Conservation (phyloP, 148 eudicot species). For the Talinum fruticosum region DNA sequence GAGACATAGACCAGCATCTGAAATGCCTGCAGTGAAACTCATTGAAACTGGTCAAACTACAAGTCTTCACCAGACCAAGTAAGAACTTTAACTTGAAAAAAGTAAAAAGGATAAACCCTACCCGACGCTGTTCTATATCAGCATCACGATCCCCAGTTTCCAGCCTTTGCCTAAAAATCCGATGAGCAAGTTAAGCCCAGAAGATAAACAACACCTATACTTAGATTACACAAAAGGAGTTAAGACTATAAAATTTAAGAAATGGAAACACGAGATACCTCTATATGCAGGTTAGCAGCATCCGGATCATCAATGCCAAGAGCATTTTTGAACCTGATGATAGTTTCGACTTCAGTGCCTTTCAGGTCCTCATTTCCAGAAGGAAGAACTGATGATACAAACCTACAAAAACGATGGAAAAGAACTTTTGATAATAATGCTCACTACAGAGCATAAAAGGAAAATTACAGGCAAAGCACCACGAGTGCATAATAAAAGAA, state of each 20-base stretch:
- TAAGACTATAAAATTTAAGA: neutral
- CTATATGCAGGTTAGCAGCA: constrained; percentile 96
- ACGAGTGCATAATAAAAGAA: no score
- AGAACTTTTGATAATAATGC: neutral
- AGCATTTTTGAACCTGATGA: constrained; percentile 63
- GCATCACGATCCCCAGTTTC: constrained; percentile 94
- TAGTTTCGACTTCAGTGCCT: constrained; percentile 82
- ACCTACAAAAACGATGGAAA: constrained; percentile 39
- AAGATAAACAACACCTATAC: neutral
- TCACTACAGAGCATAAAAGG: no score
- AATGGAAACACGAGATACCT: constrained; percentile 41
- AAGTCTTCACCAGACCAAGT: constrained; percentile 12
- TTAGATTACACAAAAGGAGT: neutral
- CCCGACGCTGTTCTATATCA: constrained; percentile 87
- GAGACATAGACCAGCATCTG: constrained; percentile 97
- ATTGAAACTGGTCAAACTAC: constrained; percentile 56
- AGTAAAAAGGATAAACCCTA: constrained; percentile 40
- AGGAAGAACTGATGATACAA: constrained; percentile 71
- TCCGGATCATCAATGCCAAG: constrained; percentile 98
- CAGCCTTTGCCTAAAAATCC: constrained; percentile 82
- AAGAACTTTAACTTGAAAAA: neutral
- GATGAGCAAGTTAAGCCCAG: constrained; percentile 69
- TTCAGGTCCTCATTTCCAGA: constrained; percentile 72
- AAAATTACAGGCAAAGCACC: no score
- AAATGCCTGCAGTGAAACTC: constrained; percentile 88